phyloP scores from a whole-genome alignment of 805 yeast genomes.

The Cyberlindnera japonica region DNA sequence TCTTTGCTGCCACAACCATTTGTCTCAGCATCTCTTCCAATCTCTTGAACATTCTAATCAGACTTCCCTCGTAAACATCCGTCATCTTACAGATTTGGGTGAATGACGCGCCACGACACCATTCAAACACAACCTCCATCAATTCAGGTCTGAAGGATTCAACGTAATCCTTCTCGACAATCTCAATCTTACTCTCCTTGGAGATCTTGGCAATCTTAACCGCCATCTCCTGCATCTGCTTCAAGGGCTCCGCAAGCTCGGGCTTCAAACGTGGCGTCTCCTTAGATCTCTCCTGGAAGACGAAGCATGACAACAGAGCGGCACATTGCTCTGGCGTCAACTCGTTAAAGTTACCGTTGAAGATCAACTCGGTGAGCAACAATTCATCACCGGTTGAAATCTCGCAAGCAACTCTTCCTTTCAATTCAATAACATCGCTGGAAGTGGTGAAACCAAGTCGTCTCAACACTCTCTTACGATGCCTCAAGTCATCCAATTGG shows the following conservation, averaged over 20 bases:
- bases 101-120: conserved; percentile 96
- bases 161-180: conserved; percentile 88
- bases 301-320: conserved; percentile 88
- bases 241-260: conserved; percentile 88
- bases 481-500: conserved; percentile 90
- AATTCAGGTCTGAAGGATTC: conserved; percentile 88
- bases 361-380: conserved; percentile 82
- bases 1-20: conserved; percentile 85
- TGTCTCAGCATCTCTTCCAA: conserved; percentile 91
- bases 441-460: conserved; percentile 86
- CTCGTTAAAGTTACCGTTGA: conserved; percentile 92
- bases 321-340: conserved; percentile 88
- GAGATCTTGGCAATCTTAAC: conserved; percentile 83
- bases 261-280: conserved; percentile 83
- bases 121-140: conserved; percentile 94
- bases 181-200: conserved; percentile 84
- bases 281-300: conserved; percentile 93
- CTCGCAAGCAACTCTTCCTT: conserved; percentile 97
- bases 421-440: conserved; percentile 86
- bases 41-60: conserved; percentile 91
- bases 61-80: conserved; percentile 95
- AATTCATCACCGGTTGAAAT: conserved; percentile 86
- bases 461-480: conserved; percentile 88
- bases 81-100: conserved; percentile 98
- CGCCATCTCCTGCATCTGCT: conserved; percentile 89